phyloP scores from a whole-genome alignment of 2,329 filamentous ascomycete genomes.

The Alternaria ventricosa region DNA sequence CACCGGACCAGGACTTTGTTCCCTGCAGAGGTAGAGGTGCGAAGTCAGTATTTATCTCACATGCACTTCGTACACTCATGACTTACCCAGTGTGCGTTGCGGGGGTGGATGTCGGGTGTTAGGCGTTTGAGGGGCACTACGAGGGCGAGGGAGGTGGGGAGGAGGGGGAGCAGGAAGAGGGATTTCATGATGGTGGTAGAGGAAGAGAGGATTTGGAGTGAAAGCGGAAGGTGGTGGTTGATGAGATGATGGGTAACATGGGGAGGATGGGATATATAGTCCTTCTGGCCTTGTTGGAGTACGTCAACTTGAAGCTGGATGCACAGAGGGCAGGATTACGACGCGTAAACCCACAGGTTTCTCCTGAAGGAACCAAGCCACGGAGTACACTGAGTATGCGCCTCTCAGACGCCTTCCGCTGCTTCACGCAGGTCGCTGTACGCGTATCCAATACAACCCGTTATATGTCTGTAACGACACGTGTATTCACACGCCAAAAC shows the following conservation, averaged over 20 bases:
- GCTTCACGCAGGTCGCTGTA: background rate
- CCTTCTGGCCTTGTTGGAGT: background rate
- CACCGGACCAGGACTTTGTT: background rate
- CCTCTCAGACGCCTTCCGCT: background rate
- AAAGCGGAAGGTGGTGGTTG: too few species aligned
- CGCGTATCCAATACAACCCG: too few species aligned
- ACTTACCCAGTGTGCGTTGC: background rate
- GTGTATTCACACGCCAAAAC: too few species aligned
- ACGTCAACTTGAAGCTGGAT: background rate
- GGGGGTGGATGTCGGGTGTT: background rate
- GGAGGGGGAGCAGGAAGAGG: background rate
- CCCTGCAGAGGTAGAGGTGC: too few species aligned
- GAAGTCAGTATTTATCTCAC: too few species aligned
- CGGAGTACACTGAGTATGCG: background rate
- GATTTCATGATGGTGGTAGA: background rate
- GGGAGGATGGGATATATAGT: background rate
- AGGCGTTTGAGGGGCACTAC: background rate
- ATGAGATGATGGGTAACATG: background rate
- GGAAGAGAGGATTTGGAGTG: too few species aligned
- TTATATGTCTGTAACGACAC: too few species aligned
- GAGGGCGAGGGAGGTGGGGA: background rate
- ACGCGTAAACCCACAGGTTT: background rate
- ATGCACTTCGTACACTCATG: too few species aligned
- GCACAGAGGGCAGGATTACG: fast-evolving
- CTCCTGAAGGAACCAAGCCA: background rate